Evolutionary conservation across 176 grass and related monocot species (phyloP).

Genomic region (Olyra latifolia): DNA sequence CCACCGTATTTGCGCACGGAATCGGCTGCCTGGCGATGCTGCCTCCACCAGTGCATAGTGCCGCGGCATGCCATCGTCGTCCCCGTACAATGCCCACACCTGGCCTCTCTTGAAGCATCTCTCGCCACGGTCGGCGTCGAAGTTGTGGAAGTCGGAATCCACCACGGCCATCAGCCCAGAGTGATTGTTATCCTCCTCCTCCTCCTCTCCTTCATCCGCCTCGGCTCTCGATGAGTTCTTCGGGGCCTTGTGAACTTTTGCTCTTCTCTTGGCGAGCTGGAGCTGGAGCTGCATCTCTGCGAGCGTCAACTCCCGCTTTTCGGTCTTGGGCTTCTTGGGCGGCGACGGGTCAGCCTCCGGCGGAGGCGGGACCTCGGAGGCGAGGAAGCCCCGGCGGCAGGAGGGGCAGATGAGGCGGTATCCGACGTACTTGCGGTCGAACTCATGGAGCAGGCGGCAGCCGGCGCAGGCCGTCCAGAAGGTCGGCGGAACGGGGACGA

Average conservation of each 20-base stretch:
- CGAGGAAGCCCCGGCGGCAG: slow-evolving; percentile 83
- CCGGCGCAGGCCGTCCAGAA: slow-evolving; percentile 90
- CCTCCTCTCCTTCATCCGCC: not conserved
- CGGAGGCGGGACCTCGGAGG: slow-evolving; percentile 59
- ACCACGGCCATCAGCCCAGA: slow-evolving; percentile 69
- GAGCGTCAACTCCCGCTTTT: slow-evolving; percentile 70
- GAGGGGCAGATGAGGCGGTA: slow-evolving; percentile 82
- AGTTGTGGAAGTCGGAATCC: slow-evolving; percentile 95
- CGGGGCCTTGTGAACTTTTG: slow-evolving; percentile 23
- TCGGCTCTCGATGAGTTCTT: slow-evolving; percentile 16
- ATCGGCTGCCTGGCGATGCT: slow-evolving; percentile 40
- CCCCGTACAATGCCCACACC: slow-evolving; percentile 90
- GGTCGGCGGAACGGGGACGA: slow-evolving; percentile 27
- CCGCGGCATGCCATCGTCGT: slow-evolving; percentile 85
- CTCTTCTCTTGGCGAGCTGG: slow-evolving; percentile 54
- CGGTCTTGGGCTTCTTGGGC: slow-evolving; percentile 41
- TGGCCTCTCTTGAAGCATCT: slow-evolving; percentile 80
- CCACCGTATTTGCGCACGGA: slow-evolving; percentile 58
- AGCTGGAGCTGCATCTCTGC: slow-evolving; percentile 76
- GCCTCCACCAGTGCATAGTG: slow-evolving; percentile 65
- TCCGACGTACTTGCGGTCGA: slow-evolving; percentile 74
- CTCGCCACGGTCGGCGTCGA: slow-evolving; percentile 69
- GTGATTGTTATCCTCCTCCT: slow-evolving; percentile 15
- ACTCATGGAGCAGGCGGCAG: slow-evolving; percentile 87
- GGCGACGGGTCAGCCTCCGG: not conserved